Percentiles rank a stretch among this genome's conserved stretches.
Conservation (phyloP, 768 basidiomycete genomes). For the Rhodotorula kratochvilovae region DNA sequence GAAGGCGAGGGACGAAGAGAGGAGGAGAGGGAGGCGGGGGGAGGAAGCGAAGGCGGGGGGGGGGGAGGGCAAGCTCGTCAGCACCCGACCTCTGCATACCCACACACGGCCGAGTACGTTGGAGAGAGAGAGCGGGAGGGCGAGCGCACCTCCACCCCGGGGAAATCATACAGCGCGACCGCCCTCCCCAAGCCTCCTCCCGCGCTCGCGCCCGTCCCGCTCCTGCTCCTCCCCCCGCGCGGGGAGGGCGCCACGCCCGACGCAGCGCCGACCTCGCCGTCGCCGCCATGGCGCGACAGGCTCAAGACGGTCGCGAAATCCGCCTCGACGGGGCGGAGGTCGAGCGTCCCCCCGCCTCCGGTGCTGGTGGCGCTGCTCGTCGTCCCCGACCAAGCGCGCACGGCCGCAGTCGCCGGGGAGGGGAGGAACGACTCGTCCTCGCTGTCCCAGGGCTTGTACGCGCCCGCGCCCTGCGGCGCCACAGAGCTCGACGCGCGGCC, state of each 20-base stretch:
- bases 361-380: too few relatives aligned
- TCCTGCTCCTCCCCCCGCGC: slow-evolving; percentile 7
- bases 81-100: neutral
- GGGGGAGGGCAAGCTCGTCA: too few relatives aligned
- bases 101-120: too few relatives aligned
- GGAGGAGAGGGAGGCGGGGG: too few relatives aligned
- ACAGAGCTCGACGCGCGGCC: neutral
- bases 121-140: neutral
- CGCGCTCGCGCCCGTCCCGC: slow-evolving; percentile 6
- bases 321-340: slow-evolving; percentile 31
- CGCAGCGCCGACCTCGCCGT: slow-evolving; percentile 1
- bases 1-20: too few relatives aligned
- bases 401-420: neutral
- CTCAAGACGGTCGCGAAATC: slow-evolving; percentile 17
- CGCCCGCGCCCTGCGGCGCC: neutral
- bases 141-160: slow-evolving; percentile 29
- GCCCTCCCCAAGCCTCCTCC: slow-evolving; percentile 19
- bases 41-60: too few relatives aligned
- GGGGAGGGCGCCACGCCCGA: neutral
- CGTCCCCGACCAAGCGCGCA: neutral
- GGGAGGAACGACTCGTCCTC: slow-evolving; percentile 21
- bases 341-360: slow-evolving; percentile 3
- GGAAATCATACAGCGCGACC: slow-evolving; percentile 35
- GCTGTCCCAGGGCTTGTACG: slow-evolving; percentile 32
- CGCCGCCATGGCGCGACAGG: neutral